Evolutionary conservation across 257 asterid genomes (phyloP), one percentile per base, ranked within the genome.

Genomic region (Leonotis leonurus): DNA sequence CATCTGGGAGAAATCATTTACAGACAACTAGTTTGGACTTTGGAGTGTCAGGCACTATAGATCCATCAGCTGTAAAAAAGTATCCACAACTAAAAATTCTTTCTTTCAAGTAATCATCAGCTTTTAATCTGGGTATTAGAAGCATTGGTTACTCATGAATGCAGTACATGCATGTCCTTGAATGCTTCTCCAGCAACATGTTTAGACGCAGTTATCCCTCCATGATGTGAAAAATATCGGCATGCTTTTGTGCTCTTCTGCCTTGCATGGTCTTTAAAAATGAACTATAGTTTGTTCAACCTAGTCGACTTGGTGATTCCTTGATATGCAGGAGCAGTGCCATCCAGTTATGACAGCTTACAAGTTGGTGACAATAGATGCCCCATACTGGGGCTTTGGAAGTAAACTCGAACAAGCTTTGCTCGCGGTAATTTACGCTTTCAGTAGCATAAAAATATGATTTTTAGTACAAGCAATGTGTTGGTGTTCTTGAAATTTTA

Each of bases 371-470:
- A 88, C 94, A 6, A 36, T 91, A 67, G 90, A 91, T 65, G 94
- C 60, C 49, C 98, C 95, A 8, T 91, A 84, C 60, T 91, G 95
- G 95, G 98, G 96, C 45, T 91, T 84, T 44, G 96, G 98, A 7
- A 78, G 83, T 67, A 81, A 61, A 75, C 84, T 85, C 6, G 96
- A 91, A 80, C 89, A 81, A 69, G 84, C 96, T 69, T 68, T 91
- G 55, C 58, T 86, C 37, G 83, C 92, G 83, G 96, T 88, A 87
- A 29, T 25, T 68, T 57, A 16, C 51, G 22, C 65, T 75, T 43
- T 46, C 36, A 49, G 5, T 61, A 30, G 55, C 59, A 27, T 29
- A 1, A 24, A 24, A 37, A 41, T 37, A 25, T 50, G 9, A 27
- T 29, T 56, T 55, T 29, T 27, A 35, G 40, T 46, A 25, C 11